phyloP scores from a whole-genome alignment of 75 land plant species.

The Picea glauca region DNA sequence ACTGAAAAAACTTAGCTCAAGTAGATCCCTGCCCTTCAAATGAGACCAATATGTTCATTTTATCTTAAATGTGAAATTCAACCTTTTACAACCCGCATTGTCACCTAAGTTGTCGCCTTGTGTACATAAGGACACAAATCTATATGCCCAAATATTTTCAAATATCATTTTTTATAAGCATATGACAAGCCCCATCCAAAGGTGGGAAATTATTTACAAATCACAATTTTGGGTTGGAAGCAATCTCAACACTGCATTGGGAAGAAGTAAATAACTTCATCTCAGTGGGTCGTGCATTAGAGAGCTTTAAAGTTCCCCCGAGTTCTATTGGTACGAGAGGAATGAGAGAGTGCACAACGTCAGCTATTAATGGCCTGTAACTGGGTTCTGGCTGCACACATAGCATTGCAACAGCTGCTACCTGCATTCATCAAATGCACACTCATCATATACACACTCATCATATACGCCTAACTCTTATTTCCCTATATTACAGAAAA shows the following conservation, averaged over 20 bases:
- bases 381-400: slow-evolving; percentile 90
- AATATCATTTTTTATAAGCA: no score
- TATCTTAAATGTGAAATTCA: no score
- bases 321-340: slow-evolving; percentile 80
- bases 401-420: slow-evolving; percentile 85
- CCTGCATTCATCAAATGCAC: slow-evolving; percentile 33
- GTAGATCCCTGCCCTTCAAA: no score
- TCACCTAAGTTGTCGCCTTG: no score
- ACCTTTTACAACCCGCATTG: no score
- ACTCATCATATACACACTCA: no score
- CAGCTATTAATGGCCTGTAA: slow-evolving; percentile 85
- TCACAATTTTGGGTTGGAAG: background rate
- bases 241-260: background rate
- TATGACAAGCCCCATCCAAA: background rate
- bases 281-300: background rate
- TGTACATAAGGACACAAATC: no score
- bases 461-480: no score
- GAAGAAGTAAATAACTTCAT: background rate
- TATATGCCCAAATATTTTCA: no score
- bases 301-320: slow-evolving; percentile 57
- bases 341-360: slow-evolving; percentile 77
- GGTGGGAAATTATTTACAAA: background rate
- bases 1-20: no score
- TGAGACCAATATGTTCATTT: no score
- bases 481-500: no score